Percentiles rank a stretch among this genome's conserved stretches.
Evolutionary conservation across 331 rosid genomes (phyloP).

Genomic region (Erythrophleum ivorense): DNA sequence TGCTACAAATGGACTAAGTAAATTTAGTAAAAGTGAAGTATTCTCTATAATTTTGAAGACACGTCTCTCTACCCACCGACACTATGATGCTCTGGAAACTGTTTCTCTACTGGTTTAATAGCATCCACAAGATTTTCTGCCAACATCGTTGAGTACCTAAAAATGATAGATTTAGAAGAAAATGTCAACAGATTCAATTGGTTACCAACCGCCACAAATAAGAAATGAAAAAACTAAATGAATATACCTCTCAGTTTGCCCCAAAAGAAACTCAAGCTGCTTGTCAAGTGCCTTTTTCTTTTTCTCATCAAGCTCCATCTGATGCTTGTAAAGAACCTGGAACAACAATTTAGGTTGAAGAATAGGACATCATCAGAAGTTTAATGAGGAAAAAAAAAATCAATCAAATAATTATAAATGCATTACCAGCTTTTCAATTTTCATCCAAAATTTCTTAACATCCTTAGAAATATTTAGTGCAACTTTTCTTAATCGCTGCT

Average conservation of each 20-base stretch:
- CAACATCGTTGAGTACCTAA: slow-evolving; percentile 96
- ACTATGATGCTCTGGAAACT: slow-evolving; percentile 48
- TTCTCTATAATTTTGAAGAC: slow-evolving; percentile 25
- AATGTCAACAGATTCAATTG: slow-evolving; percentile 26
- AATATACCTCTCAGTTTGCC: slow-evolving; percentile 94
- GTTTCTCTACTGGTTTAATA: slow-evolving; percentile 61
- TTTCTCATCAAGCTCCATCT: slow-evolving; percentile 90
- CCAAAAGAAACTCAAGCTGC: slow-evolving; percentile 97
- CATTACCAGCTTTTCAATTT: slow-evolving; percentile 94
- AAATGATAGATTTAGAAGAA: slow-evolving; percentile 37
- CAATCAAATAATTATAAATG: slow-evolving; percentile 17
- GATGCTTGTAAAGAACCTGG: slow-evolving; percentile 98
- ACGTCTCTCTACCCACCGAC: slow-evolving; percentile 60
- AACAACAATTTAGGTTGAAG: slow-evolving; percentile 10
- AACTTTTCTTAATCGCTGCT: slow-evolving; percentile 87
- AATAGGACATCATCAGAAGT: slow-evolving; percentile 19
- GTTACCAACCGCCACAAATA: not conserved
- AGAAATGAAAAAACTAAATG: slow-evolving; percentile 22
- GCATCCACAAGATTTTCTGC: slow-evolving; percentile 95
- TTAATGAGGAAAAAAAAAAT: not conserved
- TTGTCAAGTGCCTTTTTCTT: slow-evolving; percentile 95
- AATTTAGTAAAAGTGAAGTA: slow-evolving; percentile 36
- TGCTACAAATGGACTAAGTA: slow-evolving; percentile 43
- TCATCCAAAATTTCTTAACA: slow-evolving; percentile 95
- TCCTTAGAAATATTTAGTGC: slow-evolving; percentile 96